Evolutionary conservation across 2,329 filamentous ascomycete genomes (phyloP), one percentile per base, ranked within the genome.

Genomic region (Calycina herbarum): DNA sequence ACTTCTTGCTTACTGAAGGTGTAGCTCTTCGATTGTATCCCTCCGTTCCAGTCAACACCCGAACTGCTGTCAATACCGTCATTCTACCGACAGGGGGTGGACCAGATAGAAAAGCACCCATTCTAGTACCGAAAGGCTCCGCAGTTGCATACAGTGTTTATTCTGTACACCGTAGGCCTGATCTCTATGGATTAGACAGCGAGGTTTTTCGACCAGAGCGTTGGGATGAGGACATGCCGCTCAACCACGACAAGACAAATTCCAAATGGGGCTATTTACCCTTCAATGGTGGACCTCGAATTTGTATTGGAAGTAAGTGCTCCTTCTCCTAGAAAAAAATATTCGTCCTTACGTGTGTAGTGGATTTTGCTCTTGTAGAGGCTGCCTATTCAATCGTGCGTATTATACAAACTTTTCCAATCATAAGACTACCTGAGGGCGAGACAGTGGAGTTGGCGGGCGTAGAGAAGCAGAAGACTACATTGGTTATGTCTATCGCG

Each of bases 211-310:
- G 70, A 6, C 79, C 79, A 0, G 78, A 80, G 66, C 66, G 79
- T 27, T 81, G 79, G 79, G 78, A 77, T n/a, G 71, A 67, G 11
- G 65, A 68, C 10, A 57, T 38, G 24, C 83, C 54, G 83, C 82
- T 67, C 82, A 63, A 64, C 10, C 57, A 61, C 54, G 20, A 61
- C 38, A 15, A 45, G 10, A 48, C 59, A 5, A 61, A 42, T 11
- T 20, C 59, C 15, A 61, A 48, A 31, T 73, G 59, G 35, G 59
- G 59, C 17, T 61, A 45, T 29, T 48, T 61, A 15, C 59, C 59
- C 8, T 61, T 73, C 29, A 71, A 72, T 64, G 71, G 69, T 27
- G 71, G 71, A 29, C 69, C 71, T 17, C 67, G 71, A 35, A 63
- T 68, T 11, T 73, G 71, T 62, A 65, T 72, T n/a, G 70, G 72